These are phyloP conservation scores for Boletus calvinii DNA, from an alignment of 1,284 basidiomycete species.

Conservation along the genomic window DNA sequence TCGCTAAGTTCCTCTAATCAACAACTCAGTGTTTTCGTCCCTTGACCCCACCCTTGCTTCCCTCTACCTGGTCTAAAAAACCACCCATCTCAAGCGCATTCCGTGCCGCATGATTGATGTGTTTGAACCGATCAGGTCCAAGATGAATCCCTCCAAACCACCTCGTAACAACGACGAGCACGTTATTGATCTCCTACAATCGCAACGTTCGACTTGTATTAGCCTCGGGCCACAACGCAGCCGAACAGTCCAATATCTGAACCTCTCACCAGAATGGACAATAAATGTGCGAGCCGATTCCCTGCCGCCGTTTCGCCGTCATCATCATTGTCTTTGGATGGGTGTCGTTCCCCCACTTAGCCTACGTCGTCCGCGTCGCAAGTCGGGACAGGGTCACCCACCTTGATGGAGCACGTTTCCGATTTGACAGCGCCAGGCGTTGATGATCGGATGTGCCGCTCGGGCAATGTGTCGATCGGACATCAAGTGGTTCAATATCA, in stretches of 20 bases:
- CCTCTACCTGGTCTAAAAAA: slow-evolving; percentile 53
- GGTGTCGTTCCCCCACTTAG: slow-evolving; percentile 1
- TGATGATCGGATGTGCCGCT: slow-evolving; percentile 87
- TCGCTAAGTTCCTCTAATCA: too few species aligned
- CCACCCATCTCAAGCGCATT: slow-evolving; percentile 84
- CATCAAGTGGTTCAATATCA: slow-evolving; percentile 71
- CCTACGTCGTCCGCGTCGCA: not conserved
- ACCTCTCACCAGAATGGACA: slow-evolving; percentile 76
- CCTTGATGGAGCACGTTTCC: slow-evolving; percentile 73
- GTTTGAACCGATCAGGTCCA: slow-evolving; percentile 89
- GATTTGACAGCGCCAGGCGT: slow-evolving; percentile 81
- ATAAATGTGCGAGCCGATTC: slow-evolving; percentile 78
- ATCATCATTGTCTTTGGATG: slow-evolving; percentile 80
- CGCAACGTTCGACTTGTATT: not conserved
- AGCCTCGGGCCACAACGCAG: not conserved
- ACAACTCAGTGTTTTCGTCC: slow-evolving; percentile 31
- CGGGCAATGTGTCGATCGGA: slow-evolving; percentile 71
- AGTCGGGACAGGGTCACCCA: slow-evolving; percentile 27
- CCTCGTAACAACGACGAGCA: slow-evolving; percentile 81
- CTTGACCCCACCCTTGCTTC: slow-evolving; percentile 20
- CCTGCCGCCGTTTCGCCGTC: slow-evolving; percentile 93
- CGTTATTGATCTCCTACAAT: slow-evolving; percentile 72
- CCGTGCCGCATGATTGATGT: slow-evolving; percentile 87
- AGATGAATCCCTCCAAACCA: slow-evolving; percentile 82
- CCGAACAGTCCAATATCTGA: not conserved